phyloP scores from a whole-genome alignment of 768 basidiomycete species.

The Boletus speciosus region DNA sequence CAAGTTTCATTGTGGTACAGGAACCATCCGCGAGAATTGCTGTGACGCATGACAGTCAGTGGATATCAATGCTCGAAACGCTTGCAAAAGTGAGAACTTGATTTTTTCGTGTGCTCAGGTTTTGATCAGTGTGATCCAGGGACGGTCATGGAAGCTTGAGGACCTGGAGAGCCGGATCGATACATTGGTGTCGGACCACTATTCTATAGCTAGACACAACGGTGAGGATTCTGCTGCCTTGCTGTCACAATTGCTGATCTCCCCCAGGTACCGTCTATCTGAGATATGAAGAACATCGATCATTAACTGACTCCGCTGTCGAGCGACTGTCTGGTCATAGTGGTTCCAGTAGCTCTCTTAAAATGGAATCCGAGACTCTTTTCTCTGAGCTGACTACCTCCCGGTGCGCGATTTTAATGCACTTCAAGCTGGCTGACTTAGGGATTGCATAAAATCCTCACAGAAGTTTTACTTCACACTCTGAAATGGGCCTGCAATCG shows the following conservation, averaged over 20 bases:
- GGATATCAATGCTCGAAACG: not conserved
- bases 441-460: not conserved
- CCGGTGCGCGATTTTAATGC: conserved; percentile 5
- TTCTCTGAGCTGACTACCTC: too few relatives aligned
- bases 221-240: not conserved
- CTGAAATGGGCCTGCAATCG: conserved; percentile 5
- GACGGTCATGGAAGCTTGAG: not conserved
- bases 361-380: too few relatives aligned
- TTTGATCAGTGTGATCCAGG: not conserved
- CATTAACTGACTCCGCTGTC: too few relatives aligned
- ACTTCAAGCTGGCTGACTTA: not conserved
- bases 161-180: not conserved
- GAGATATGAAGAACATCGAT: not conserved
- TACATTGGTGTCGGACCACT: not conserved
- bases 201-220: not conserved
- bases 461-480: conserved; percentile 10
- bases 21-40: not conserved
- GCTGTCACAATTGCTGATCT: not conserved
- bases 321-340: too few relatives aligned
- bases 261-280: not conserved
- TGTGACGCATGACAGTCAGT: not conserved
- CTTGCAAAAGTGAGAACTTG: not conserved
- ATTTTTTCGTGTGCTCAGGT: not conserved
- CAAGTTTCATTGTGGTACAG: not conserved
- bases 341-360: too few relatives aligned